phyloP scores from a whole-genome alignment of 805 yeast species.

The Helenozyma rhizophorensis region DNA sequence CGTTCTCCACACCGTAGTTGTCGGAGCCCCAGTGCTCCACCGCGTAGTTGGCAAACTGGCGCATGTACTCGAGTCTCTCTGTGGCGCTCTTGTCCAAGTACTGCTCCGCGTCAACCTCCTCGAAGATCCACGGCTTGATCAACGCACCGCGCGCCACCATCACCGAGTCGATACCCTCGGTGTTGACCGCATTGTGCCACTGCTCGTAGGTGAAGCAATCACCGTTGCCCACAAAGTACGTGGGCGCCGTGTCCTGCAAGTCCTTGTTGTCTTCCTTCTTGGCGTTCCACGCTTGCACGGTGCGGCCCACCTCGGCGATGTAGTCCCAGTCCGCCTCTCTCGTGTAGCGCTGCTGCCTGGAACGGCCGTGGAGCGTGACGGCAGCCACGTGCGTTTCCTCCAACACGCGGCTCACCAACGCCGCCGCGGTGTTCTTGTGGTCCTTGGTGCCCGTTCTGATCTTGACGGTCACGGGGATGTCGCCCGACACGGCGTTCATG shows the following conservation, averaged over 20 bases:
- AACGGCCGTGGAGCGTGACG: constrained; percentile 91
- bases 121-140: constrained; percentile 98
- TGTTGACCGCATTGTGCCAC: constrained; percentile 69
- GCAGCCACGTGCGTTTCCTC: constrained; percentile 83
- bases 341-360: constrained; percentile 93
- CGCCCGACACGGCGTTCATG: constrained; percentile 87
- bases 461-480: constrained; percentile 86
- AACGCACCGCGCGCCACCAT: constrained; percentile 98
- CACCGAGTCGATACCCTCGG: constrained; percentile 78
- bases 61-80: constrained; percentile 77
- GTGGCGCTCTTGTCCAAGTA: constrained; percentile 86
- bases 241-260: constrained; percentile 50
- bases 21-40: constrained; percentile 98
- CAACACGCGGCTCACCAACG: constrained; percentile 65
- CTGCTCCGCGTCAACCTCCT: constrained; percentile 87
- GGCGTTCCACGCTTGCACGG: constrained; percentile 57
- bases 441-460: constrained; percentile 90
- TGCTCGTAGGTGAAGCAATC: constrained; percentile 85
- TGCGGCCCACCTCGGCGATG: constrained; percentile 65
- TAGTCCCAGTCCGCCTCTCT: constrained; percentile 92
- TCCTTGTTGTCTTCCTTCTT: constrained; percentile 59
- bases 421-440: constrained; percentile 80
- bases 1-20: constrained; percentile 83
- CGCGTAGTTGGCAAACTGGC: constrained; percentile 71
- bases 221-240: constrained; percentile 92